Base-by-base conservation (phyloP, 2,329 filamentous ascomycete species). In the Hawksworthiomyces lignivorus region DNA sequence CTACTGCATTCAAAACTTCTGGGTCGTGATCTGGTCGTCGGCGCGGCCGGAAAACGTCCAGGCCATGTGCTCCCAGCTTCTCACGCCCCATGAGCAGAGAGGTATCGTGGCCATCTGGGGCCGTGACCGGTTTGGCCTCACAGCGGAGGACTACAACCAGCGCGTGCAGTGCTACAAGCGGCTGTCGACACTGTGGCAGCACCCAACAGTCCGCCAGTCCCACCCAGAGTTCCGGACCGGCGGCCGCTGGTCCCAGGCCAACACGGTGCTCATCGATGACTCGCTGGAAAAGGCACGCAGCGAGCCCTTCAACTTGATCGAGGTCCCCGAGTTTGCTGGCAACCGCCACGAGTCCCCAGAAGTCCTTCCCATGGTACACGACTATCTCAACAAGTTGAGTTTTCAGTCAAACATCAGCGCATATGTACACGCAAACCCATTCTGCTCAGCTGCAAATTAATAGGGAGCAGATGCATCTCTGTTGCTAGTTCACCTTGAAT, bases 101-200 rank as follows among this genome's bases (percentile, higher is more conserved):
- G 61, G 68, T 19, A 69, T 94, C 15, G 69, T 86, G 22, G 83
- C 80, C 15, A 64, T 82, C 41, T 96, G 89, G 88, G 82, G 71
- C 6, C 79, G 92, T 22, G 82, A 94, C 54, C 75, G 72, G 20
- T 82, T 97, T 45, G 77, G 77, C 17, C 73, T 98, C 4, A 72
- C 73, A 0, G 30, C 51, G 0, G 47, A 58, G 4, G 82, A 94
- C 57, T 95, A 84, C 64, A 65, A 71, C 44, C 52, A 62, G 37
- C 84, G 85, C 44, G 80, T 90, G 0, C 86, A 94, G 59, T 87
- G 89, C 44, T 97, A 96, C 71, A 98, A 98, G 67, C 76, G 85
- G 28, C 72, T 98, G 4, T 70, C 77, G 0, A 68, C 63, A 37
- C 63, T 96, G 0, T 98, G 92, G 92, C 54, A 53, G 11, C 63